Evolutionary conservation across 2,329 filamentous ascomycete species (phyloP), one percentile per base, ranked within the genome.

Genomic region (Gnomoniopsis smithogilvyi): DNA sequence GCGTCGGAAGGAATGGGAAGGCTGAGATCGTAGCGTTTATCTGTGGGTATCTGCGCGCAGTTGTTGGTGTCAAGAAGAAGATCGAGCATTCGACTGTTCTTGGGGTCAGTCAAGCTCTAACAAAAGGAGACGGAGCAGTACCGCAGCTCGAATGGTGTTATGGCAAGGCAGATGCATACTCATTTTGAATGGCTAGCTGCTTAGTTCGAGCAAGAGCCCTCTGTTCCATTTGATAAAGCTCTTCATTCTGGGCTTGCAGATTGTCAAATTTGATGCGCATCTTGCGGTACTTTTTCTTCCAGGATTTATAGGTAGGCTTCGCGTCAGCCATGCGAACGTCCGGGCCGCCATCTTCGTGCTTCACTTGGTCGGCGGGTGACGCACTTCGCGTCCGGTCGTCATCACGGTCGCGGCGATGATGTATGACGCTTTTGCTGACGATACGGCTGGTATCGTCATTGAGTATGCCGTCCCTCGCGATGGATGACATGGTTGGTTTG

Each of bases 261-360:
- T 86, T 80, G 66, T 95, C 90, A 69, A 95, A 96, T 30, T 81
- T 79, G 71, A 89, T 81, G 75, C 89, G 88, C 86, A 95, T 91
- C 81, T 96, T 96, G 68, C 90, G 89, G 74, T 96, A 99, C 80
- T 99, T 99, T 78, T 96, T 96, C 83, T 91, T 92, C 80, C 82
- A 89, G 48, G 85, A 89, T 69, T 85, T 88, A 73, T 88, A 85
- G 3, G 77, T 82, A 68, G 75, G 78, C 73, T 77, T 81, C 58
- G 72, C 69, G 66, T 80, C 77, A 59, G 66, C 69, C 68, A 70
- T 72, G 36, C 67, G 67, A 22, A 65, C 63, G 56, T 73, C 71
- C 43, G 68, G 68, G 30, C 70, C 66, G 49, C 69, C 67, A 48
- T 78, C 77, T 61, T 80, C 77, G 64, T 71, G 70, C 64, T 80